These are phyloP conservation scores for Aureobasidium sp. DNA, from an alignment of 2,329 filamentous ascomycete genomes.

Conservation along the genomic window DNA sequence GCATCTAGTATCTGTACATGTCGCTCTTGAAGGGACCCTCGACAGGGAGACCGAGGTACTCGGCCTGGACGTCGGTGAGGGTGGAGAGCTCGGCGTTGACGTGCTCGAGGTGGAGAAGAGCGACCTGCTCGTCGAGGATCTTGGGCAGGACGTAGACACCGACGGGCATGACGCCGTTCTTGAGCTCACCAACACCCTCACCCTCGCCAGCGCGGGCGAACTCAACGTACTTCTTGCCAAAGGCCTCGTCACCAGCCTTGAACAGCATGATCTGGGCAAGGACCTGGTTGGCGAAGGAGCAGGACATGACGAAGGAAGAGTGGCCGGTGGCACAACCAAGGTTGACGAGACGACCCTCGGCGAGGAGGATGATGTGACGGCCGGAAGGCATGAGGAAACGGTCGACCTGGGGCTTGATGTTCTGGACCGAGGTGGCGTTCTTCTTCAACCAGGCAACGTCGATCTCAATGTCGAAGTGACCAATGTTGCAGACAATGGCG, in stretches of 20 bases:
- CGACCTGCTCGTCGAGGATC: conserved; percentile 98
- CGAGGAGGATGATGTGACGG: conserved; percentile 95
- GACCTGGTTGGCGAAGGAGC: conserved; percentile 99
- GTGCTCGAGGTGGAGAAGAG: conserved; percentile 84
- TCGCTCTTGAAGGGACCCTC: conserved; percentile 97
- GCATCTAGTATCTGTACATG: conserved; percentile 66
- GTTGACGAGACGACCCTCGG: conserved; percentile 98
- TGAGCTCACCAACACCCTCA: conserved; percentile 33
- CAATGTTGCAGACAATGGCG: conserved; percentile 99
- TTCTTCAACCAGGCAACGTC: conserved; percentile 99
- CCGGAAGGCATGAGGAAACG: conserved; percentile 90
- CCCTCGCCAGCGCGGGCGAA: conserved; percentile 53
- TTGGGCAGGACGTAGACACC: conserved; percentile 97
- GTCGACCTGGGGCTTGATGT: conserved; percentile 99
- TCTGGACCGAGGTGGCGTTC: conserved; percentile 86
- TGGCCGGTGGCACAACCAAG: conserved; percentile 97
- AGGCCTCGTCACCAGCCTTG: conserved; percentile 83
- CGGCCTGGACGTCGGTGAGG: conserved; percentile 78
- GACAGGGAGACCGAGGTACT: conserved; percentile 79
- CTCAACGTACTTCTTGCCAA: conserved; percentile 90
- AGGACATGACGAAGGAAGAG: conserved; percentile 99
- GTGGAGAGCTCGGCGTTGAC: conserved; percentile 89
- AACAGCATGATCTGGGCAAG: conserved; percentile 97
- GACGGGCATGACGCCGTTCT: conserved; percentile 75
- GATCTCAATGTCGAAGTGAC: conserved; percentile 99